These are phyloP conservation scores for Stachybotrys elegans DNA, from an alignment of 2,329 filamentous ascomycete species.

Conservation along the genomic window DNA sequence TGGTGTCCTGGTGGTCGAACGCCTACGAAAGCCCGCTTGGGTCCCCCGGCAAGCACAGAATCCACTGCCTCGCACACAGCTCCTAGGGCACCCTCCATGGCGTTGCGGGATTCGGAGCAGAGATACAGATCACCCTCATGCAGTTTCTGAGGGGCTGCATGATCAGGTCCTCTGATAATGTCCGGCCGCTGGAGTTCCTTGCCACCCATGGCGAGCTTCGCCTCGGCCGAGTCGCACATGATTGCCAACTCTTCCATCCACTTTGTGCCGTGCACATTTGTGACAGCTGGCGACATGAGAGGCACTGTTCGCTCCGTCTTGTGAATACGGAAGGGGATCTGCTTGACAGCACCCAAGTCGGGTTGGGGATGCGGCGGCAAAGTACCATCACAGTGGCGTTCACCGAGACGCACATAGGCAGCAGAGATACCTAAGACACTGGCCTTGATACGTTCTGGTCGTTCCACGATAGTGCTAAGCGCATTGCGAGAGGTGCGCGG, in stretches of 20 bases:
- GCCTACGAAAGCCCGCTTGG: slow-evolving; percentile 80
- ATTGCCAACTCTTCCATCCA: slow-evolving; percentile 91
- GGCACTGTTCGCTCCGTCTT: slow-evolving; percentile 71
- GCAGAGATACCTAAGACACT: slow-evolving; percentile 75
- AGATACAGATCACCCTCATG: slow-evolving; percentile 91
- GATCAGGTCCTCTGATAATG: slow-evolving; percentile 34
- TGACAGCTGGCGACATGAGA: slow-evolving; percentile 71
- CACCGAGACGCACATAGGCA: slow-evolving; percentile 87
- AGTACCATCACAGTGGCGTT: slow-evolving; percentile 66
- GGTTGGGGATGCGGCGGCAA: slow-evolving; percentile 62
- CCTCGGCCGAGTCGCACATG: slow-evolving; percentile 78
- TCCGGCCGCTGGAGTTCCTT: background rate
- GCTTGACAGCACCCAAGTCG: slow-evolving; percentile 48
- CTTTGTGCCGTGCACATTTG: slow-evolving; percentile 81
- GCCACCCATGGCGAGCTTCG: slow-evolving; percentile 64
- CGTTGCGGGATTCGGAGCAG: slow-evolving; percentile 76
- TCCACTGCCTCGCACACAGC: slow-evolving; percentile 94
- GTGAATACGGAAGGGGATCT: slow-evolving; percentile 75
- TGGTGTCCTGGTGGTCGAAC: slow-evolving; percentile 93
- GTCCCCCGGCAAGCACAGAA: slow-evolving; percentile 63
- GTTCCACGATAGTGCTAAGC: slow-evolving; percentile 81
- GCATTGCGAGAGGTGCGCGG: slow-evolving; percentile 68
- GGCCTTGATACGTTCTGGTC: slow-evolving; percentile 86
- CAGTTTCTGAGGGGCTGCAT: slow-evolving; percentile 49
- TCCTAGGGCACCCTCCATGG: slow-evolving; percentile 85